A percentile compares a stretch with the other conserved stretches of the same genome.
Evolutionary conservation across 352 stramenopile species (phyloP).

Genomic region (Paralagenidium karlingii): DNA sequence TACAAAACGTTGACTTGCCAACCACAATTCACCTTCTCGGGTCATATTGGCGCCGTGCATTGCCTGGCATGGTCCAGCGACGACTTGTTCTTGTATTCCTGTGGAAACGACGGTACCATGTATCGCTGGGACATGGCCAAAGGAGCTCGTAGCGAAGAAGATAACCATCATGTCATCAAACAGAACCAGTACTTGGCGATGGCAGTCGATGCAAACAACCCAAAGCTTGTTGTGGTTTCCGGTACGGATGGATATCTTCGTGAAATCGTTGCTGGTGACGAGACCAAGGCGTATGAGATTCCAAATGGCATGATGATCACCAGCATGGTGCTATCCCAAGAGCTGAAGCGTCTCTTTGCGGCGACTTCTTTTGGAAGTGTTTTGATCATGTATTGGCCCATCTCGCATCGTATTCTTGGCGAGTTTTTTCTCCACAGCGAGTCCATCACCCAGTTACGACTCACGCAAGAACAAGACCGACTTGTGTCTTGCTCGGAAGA

Average conservation of each 20-base stretch:
- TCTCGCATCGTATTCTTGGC: too few species aligned
- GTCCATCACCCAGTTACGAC: constrained; percentile 39
- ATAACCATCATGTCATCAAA: constrained; percentile 65
- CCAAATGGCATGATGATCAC: constrained; percentile 22
- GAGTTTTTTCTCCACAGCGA: constrained; percentile 51
- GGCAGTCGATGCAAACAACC: constrained; percentile 32
- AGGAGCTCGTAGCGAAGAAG: constrained; percentile 52
- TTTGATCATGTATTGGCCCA: constrained; percentile 48
- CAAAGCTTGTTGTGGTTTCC: constrained; percentile 30
- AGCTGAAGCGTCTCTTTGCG: constrained; percentile 47
- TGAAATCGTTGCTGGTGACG: constrained; percentile 44
- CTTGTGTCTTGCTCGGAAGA: constrained; percentile 51
- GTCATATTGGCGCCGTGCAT: constrained; percentile 65
- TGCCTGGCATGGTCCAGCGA: constrained; percentile 53
- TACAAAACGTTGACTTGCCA: constrained; percentile 59
- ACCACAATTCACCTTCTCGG: constrained; percentile 51
- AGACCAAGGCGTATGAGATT: constrained; percentile 35
- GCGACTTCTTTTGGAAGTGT: constrained; percentile 50
- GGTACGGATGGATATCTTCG: constrained; percentile 59
- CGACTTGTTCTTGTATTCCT: constrained; percentile 65
- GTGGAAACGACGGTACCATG: constrained; percentile 62
- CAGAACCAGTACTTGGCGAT: constrained; percentile 59
- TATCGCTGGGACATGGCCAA: constrained; percentile 61
- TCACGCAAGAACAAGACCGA: constrained; percentile 60
- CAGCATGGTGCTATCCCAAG: constrained; percentile 41